Percentiles rank a stretch among this genome's conserved stretches.
Conservation (phyloP, 2,329 filamentous ascomycete genomes). For the Fusarium vanettenii region DNA sequence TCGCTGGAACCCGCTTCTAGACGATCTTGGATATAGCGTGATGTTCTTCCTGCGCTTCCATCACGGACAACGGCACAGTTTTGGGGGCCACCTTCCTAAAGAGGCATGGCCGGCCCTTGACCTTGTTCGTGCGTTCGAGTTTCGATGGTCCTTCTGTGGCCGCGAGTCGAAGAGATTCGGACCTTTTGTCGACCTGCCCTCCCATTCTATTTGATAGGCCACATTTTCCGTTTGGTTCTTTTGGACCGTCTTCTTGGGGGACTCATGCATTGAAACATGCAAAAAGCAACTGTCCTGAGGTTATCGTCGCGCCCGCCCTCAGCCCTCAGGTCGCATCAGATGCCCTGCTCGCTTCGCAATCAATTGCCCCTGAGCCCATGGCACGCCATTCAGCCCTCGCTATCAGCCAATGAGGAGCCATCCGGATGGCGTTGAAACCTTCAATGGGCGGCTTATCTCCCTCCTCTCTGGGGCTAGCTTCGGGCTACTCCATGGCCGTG, state of each 20-base stretch:
- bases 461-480: conserved; percentile 41
- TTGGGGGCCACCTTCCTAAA: conserved; percentile 30
- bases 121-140: conserved; percentile 23
- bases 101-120: conserved; percentile 13
- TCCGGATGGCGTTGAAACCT: conserved; percentile 30
- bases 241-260: not conserved
- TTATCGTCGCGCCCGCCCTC: not conserved
- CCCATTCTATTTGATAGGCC: conserved; percentile 1
- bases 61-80: conserved; percentile 32
- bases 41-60: not conserved
- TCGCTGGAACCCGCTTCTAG: conserved; percentile 24
- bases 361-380: not conserved
- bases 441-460: conserved; percentile 40
- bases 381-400: conserved; percentile 32
- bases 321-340: conserved; percentile 16
- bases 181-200: conserved; percentile 38
- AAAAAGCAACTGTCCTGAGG: not conserved
- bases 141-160: conserved; percentile 23
- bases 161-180: conserved; percentile 31
- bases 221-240: conserved; percentile 13
- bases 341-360: not conserved
- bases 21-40: conserved; percentile 21
- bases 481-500: conserved; percentile 32
- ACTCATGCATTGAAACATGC: not conserved
- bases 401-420: conserved; percentile 28